Conservation (phyloP, 176 grass and related monocot species). For the maize (Zea mays) region Zm-B73-REFERENCE-NAM-5.0 NC_050099.1:177900501-177901000, state of each 20-base stretch:
- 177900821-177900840: constrained; percentile 81
- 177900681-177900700: neutral
- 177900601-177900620: too few relatives aligned
- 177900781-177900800: constrained; percentile 52
- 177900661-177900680: too few relatives aligned
- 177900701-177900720: neutral
- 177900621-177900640: too few relatives aligned
- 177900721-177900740: neutral
- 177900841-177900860: constrained; percentile 69
- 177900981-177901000: constrained; percentile 40
- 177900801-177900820: constrained; percentile 77
- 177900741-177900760: constrained; percentile 38
- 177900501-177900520: too few relatives aligned
- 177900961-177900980: constrained; percentile 56
- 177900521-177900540: too few relatives aligned
- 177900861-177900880: constrained; percentile 70
- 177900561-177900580: too few relatives aligned
- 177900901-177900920: constrained; percentile 26
- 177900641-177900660: too few relatives aligned
- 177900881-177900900: constrained; percentile 57
- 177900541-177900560: too few relatives aligned
- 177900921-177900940: constrained; percentile 45
- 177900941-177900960: constrained; percentile 45
- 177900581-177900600: too few relatives aligned
- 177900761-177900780: constrained; percentile 49